Conservation (phyloP, 2,329 filamentous ascomycete species). For the Exophiala calicioides region DNA sequence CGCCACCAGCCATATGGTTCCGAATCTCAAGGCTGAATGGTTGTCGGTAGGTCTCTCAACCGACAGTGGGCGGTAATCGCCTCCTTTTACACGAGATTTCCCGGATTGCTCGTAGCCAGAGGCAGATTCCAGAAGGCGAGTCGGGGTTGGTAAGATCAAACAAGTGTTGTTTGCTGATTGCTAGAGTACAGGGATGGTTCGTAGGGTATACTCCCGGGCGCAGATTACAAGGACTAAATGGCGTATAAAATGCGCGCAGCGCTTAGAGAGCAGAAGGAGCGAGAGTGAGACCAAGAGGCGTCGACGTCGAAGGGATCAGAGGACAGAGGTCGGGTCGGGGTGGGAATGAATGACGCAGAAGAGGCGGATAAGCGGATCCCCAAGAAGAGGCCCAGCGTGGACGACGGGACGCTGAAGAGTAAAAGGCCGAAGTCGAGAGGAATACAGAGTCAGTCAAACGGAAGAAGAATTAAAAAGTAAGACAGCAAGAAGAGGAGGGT, state of each 20-base stretch:
- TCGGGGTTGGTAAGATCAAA: slow-evolving; percentile 4
- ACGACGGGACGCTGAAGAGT: slow-evolving; percentile 10
- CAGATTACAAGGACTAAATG: slow-evolving; percentile 23
- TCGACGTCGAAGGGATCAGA: slow-evolving; percentile 11
- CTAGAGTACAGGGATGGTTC: slow-evolving; percentile 1
- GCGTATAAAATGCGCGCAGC: slow-evolving; percentile 25
- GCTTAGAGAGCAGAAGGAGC: slow-evolving; percentile 13
- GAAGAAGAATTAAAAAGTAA: slow-evolving; percentile 16
- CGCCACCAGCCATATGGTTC: slow-evolving; percentile 23
- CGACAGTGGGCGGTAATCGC: neutral
- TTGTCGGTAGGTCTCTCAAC: neutral
- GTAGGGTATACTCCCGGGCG: neutral
- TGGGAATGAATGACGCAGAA: slow-evolving; percentile 29
- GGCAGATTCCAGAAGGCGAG: neutral
- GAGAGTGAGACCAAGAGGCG: slow-evolving; percentile 11
- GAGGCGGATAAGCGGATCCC: slow-evolving; percentile 18
- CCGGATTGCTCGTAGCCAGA: neutral
- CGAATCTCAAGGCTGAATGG: neutral
- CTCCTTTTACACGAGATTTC: neutral
- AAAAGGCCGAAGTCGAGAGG: slow-evolving; percentile 4
- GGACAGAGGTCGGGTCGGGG: slow-evolving; percentile 16
- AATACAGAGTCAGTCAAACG: slow-evolving; percentile 17
- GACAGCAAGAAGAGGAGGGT: slow-evolving; percentile 12
- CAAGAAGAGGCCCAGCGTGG: slow-evolving; percentile 5
- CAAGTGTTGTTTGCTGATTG: slow-evolving; percentile 8